Percentiles rank a stretch among this genome's conserved stretches.
These are phyloP conservation scores for Phialophora chinensis DNA, from an alignment of 2,329 filamentous ascomycete genomes.

Conservation along the genomic window DNA sequence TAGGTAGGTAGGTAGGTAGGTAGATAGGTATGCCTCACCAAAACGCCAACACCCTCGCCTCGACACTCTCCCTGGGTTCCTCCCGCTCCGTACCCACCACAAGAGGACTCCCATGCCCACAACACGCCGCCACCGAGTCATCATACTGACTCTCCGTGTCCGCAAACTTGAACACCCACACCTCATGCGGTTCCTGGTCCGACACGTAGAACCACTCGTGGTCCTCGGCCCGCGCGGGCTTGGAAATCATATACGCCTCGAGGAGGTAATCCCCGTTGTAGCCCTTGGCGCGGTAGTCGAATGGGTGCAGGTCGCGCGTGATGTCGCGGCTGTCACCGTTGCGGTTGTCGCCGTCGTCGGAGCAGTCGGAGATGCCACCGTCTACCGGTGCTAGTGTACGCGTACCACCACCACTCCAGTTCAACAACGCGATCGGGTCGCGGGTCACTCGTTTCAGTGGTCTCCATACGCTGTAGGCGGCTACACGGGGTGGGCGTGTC, in stretches of 20 bases:
- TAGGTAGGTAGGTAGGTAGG: no score
- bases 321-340: neutral
- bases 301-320: neutral
- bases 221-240: neutral
- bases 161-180: conserved; percentile 16
- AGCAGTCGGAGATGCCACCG: neutral
- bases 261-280: conserved; percentile 5
- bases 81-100: neutral
- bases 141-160: conserved; percentile 15
- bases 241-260: conserved; percentile 10
- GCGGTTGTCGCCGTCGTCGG: no score
- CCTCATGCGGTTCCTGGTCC: conserved; percentile 13
- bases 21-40: neutral
- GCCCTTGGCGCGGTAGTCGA: conserved; percentile 14
- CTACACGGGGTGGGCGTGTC: neutral
- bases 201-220: conserved; percentile 10
- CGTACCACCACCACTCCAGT: conserved; percentile 2
- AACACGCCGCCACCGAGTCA: neutral
- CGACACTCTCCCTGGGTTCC: conserved; percentile 8
- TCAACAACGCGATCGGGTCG: conserved; percentile 11
- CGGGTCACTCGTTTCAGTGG: conserved; percentile 7
- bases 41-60: conserved; percentile 11
- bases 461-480: conserved; percentile 13
- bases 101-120: conserved; percentile 6
- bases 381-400: no score